Percentiles rank a stretch among this genome's conserved stretches.
phyloP scores from a whole-genome alignment of 768 basidiomycete genomes.

The Russula earlei region DNA sequence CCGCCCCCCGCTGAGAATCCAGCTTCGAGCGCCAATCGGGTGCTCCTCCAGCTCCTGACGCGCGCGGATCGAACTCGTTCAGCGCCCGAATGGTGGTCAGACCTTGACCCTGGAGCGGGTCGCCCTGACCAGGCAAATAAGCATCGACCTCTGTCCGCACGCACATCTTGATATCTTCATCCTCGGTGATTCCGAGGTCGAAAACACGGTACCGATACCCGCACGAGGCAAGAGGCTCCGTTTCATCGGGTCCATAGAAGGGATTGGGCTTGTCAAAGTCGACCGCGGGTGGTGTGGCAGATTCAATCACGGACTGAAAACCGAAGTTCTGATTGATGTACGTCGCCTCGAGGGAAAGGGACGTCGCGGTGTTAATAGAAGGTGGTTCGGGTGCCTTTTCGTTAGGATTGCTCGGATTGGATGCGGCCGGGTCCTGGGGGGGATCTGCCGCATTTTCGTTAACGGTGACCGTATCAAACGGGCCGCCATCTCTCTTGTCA shows the following conservation, averaged over 20 bases:
- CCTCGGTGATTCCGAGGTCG: conserved; percentile 82
- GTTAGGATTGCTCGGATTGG: conserved; percentile 67
- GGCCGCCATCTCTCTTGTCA: conserved; percentile 95
- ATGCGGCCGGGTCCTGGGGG: conserved; percentile 70
- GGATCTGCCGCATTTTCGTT: conserved; percentile 98
- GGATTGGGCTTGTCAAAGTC: conserved; percentile 87
- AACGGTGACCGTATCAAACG: conserved; percentile 94
- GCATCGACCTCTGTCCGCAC: conserved; percentile 97
- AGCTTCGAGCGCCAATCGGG: conserved; percentile 99
- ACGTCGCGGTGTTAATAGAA: conserved; percentile 87
- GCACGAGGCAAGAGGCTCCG: conserved; percentile 90
- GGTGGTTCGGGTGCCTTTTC: conserved; percentile 70
- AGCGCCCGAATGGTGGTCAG: conserved; percentile 88
- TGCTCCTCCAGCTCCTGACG: conserved; percentile 85
- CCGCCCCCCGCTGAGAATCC: conserved; percentile 92
- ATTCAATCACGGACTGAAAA: conserved; percentile 88
- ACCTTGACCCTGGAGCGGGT: conserved; percentile 58
- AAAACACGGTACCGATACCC: conserved; percentile 95
- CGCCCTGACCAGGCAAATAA: conserved; percentile 55
- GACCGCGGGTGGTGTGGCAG: conserved; percentile 46
- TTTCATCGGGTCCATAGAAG: conserved; percentile 90
- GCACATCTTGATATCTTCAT: conserved; percentile 84
- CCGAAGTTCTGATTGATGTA: conserved; percentile 99
- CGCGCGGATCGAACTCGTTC: conserved; percentile 92
- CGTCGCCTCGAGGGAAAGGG: conserved; percentile 91